phyloP scores from a whole-genome alignment of 1,284 basidiomycete species.

The Ustanciosporium gigantosporum region DNA sequence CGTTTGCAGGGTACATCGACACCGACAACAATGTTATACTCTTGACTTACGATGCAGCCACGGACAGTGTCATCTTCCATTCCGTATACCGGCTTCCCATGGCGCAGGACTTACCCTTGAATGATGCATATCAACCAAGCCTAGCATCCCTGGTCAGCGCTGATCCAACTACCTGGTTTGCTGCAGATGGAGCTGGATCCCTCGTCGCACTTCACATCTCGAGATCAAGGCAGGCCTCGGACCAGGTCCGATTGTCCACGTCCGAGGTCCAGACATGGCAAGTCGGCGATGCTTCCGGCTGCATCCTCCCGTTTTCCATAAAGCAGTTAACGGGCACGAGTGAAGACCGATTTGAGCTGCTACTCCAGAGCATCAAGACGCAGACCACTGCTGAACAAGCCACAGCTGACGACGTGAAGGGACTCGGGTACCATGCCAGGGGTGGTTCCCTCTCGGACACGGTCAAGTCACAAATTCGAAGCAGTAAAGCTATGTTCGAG shows the following conservation, averaged over 20 bases:
- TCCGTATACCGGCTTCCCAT: conserved; percentile 11
- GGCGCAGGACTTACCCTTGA: not conserved
- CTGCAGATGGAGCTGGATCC: not conserved
- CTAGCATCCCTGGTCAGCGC: conserved; percentile 20
- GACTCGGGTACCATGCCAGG: not conserved
- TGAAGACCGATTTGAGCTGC: no score
- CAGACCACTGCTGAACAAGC: no score
- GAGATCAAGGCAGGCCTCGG: not conserved
- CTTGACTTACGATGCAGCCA: conserved; percentile 6
- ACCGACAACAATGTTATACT: conserved; percentile 19
- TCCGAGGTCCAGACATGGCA: not conserved
- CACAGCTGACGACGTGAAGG: not conserved
- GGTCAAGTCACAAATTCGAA: no score
- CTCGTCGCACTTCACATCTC: not conserved
- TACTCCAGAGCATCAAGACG: no score
- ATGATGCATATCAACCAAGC: not conserved
- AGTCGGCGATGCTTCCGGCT: no score
- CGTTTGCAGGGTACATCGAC: conserved; percentile 37
- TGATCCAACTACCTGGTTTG: conserved; percentile 18
- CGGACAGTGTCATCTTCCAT: conserved; percentile 14
- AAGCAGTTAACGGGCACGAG: no score
- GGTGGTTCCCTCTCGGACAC: no score
- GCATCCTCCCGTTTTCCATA: no score
- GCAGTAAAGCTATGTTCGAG: conserved; percentile 18
- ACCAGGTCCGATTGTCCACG: not conserved